Percentiles rank a stretch among this genome's conserved stretches.
Evolutionary conservation across 1,284 basidiomycete species (phyloP).

Genomic region (Porogramme epimiltina): DNA sequence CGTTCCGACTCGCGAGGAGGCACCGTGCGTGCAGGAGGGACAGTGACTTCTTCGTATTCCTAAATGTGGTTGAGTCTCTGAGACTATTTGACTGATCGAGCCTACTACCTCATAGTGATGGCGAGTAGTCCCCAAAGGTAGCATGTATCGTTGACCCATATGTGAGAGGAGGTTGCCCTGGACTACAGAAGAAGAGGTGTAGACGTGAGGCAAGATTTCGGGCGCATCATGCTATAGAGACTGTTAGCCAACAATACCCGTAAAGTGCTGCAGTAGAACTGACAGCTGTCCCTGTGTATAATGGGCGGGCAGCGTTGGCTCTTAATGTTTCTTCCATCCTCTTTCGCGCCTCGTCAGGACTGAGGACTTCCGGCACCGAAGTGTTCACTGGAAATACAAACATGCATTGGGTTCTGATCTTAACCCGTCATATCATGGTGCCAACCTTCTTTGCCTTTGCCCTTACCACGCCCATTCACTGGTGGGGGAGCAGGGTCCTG

Average conservation of each 20-base stretch:
- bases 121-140: conserved; percentile 85
- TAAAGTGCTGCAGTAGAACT: conserved; percentile 30
- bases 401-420: too few species aligned
- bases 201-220: conserved; percentile 88
- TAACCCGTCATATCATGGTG: background rate
- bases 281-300: conserved; percentile 65
- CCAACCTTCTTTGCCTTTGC: conserved; percentile 14
- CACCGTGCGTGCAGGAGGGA: conserved; percentile 84
- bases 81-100: background rate
- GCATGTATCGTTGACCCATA: conserved; percentile 74
- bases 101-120: conserved; percentile 61
- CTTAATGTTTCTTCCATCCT: conserved; percentile 70
- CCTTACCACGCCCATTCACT: conserved; percentile 8
- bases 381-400: background rate
- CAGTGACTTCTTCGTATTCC: conserved; percentile 83
- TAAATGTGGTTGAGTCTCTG: conserved; percentile 24
- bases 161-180: conserved; percentile 76
- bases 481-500: background rate
- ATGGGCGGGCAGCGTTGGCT: conserved; percentile 67
- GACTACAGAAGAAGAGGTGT: conserved; percentile 65
- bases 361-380: conserved; percentile 35
- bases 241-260: background rate
- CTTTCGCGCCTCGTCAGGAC: conserved; percentile 56
- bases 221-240: conserved; percentile 47
- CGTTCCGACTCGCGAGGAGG: conserved; percentile 79